Percentiles rank a stretch among this genome's conserved stretches.
Conservation (phyloP, 164 flowering plant species). For the Magnolia sinica region DNA sequence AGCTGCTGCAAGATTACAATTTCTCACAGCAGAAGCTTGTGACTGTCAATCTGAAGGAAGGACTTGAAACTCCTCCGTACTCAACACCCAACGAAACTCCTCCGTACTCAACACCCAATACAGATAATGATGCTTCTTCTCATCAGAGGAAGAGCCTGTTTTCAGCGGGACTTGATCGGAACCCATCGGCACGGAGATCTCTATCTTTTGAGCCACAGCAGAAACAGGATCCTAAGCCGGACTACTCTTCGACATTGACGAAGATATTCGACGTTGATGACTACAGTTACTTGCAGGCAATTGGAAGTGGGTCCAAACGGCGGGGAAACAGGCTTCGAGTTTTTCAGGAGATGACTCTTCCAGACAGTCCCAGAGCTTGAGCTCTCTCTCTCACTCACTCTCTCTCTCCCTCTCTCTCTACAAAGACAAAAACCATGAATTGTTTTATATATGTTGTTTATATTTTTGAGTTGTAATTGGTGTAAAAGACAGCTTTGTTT, state of each 20-base stretch:
- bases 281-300: neutral
- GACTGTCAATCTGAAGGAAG: slow-evolving; percentile 24
- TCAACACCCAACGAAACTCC: slow-evolving; percentile 2
- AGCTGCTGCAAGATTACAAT: slow-evolving; percentile 5
- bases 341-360: slow-evolving; percentile 44
- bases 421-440: neutral
- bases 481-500: neutral
- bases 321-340: slow-evolving; percentile 50
- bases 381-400: neutral
- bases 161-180: slow-evolving; percentile 14
- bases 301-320: slow-evolving; percentile 17
- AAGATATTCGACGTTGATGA: slow-evolving; percentile 21
- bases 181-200: slow-evolving; percentile 29
- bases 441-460: neutral
- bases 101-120: neutral
- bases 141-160: slow-evolving; percentile 1
- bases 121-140: neutral
- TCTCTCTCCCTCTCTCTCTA: neutral
- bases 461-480: neutral
- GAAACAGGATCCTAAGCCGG: slow-evolving; percentile 8
- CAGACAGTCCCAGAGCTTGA: slow-evolving; percentile 35
- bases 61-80: neutral
- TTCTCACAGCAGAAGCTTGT: slow-evolving; percentile 20
- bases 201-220: slow-evolving; percentile 31
- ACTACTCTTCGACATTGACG: slow-evolving; percentile 17